These are phyloP conservation scores for Mortierella sp. DNA, from an alignment of 371 early-diverging fungal species.

Conservation along the genomic window DNA sequence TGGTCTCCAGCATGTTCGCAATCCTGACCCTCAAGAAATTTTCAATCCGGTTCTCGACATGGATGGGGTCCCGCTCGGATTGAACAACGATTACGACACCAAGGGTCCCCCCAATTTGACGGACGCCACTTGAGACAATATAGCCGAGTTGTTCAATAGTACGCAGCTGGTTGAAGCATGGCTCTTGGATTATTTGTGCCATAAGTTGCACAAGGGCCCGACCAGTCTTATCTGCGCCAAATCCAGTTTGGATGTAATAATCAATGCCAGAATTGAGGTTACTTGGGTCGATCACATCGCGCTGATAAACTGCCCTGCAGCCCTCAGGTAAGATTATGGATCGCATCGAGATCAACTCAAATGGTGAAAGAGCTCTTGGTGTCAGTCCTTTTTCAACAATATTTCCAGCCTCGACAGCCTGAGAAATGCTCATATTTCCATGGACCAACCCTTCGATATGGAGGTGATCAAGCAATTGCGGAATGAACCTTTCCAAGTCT, in stretches of 20 bases:
- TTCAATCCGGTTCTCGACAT: constrained; percentile 85
- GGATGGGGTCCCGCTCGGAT: constrained; percentile 86
- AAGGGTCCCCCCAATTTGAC: constrained; percentile 65
- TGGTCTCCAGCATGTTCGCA: constrained; percentile 61
- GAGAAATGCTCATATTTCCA: constrained; percentile 77
- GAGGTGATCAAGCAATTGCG: constrained; percentile 19
- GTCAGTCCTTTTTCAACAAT: constrained; percentile 64
- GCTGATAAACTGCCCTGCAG: constrained; percentile 67
- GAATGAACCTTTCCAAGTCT: constrained; percentile 65
- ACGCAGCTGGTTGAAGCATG: constrained; percentile 91
- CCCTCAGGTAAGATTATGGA: constrained; percentile 70
- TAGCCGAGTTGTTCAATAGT: constrained; percentile 93
- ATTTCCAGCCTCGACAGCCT: constrained; percentile 68
- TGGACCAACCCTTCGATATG: constrained; percentile 83
- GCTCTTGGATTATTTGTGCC: constrained; percentile 84
- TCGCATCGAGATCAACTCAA: constrained; percentile 67
- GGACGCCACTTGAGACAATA: constrained; percentile 75
- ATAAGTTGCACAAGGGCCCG: constrained; percentile 74
- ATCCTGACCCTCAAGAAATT: constrained; percentile 67
- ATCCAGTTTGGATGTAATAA: constrained; percentile 66
- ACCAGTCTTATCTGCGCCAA: constrained; percentile 56
- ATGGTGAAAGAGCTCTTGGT: constrained; percentile 68
- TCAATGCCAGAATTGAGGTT: constrained; percentile 91
- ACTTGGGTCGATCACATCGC: constrained; percentile 73
- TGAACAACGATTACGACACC: constrained; percentile 85